phyloP scores from a whole-genome alignment of 306 rosid genomes.

The Cicer yamashitae region DNA sequence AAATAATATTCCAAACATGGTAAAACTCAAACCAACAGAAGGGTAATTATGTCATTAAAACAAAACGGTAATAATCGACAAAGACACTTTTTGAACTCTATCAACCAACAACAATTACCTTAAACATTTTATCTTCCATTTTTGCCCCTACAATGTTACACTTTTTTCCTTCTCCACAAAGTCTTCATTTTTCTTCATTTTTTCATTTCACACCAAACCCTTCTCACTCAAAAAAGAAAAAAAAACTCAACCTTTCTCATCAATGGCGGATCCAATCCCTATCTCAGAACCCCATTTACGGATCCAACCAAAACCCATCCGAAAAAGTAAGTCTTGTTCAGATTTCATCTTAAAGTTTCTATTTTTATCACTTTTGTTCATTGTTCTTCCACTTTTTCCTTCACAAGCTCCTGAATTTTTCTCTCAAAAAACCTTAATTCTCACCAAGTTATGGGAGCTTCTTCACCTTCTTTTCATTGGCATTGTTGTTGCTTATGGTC shows the following conservation, averaged over 20 bases:
- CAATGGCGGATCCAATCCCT: conserved; percentile 71
- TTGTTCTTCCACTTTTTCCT: conserved; percentile 74
- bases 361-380: conserved; percentile 51
- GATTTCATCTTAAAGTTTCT: conserved; percentile 61
- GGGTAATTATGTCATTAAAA: conserved; percentile 26
- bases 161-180: conserved; percentile 50
- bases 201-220: conserved; percentile 11
- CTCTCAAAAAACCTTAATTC: conserved; percentile 45
- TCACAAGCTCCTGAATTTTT: conserved; percentile 91
- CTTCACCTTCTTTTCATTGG: conserved; percentile 77
- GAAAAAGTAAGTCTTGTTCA: conserved; percentile 61
- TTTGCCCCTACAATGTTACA: not conserved
- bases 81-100: conserved; percentile 34
- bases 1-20: not conserved
- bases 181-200: conserved; percentile 58
- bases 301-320: conserved; percentile 51
- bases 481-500: conserved; percentile 85
- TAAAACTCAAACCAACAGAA: conserved; percentile 1
- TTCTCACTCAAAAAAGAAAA: conserved; percentile 25
- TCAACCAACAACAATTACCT: conserved; percentile 30
- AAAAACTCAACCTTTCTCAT: conserved; percentile 26
- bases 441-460: conserved; percentile 83
- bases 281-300: conserved; percentile 53
- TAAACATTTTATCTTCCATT: conserved; percentile 11
- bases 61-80: conserved; percentile 25